phyloP scores from a whole-genome alignment of 1,139 yeast species.

The Blastobotrys buckinghamii region DNA sequence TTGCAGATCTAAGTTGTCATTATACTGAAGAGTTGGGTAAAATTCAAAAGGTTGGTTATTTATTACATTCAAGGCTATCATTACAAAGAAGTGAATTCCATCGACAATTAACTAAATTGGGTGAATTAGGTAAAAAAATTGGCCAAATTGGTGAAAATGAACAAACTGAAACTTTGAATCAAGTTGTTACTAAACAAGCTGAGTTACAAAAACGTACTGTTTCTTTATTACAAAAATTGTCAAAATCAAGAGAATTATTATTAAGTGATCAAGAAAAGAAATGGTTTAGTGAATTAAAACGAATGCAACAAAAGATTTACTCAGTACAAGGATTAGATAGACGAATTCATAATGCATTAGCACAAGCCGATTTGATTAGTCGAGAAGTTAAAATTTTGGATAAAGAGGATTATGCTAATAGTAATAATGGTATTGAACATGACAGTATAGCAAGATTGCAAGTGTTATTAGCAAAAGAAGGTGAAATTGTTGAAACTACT shows the following conservation, averaged over 20 bases:
- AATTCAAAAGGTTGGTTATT: conserved; percentile 30
- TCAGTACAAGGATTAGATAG: conserved; percentile 20
- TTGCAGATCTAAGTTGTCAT: conserved; percentile 27
- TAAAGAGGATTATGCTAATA: background rate
- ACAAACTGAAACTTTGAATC: conserved; percentile 11
- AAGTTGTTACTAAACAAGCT: conserved; percentile 30
- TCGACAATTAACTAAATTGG: conserved; percentile 34
- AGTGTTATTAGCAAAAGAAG: conserved; percentile 14
- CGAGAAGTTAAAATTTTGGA: conserved; percentile 11
- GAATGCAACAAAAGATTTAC: conserved; percentile 21
- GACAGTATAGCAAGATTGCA: conserved; percentile 14
- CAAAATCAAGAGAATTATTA: conserved; percentile 27
- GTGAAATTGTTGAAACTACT: conserved; percentile 15
- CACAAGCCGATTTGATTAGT: conserved; percentile 15
- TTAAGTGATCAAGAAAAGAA: conserved; percentile 38
- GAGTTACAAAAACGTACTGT: conserved; percentile 32
- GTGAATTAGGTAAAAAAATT: conserved; percentile 22
- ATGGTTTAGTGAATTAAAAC: conserved; percentile 43
- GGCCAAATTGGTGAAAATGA: conserved; percentile 22
- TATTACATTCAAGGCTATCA: conserved; percentile 29
- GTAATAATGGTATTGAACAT: conserved; percentile 3
- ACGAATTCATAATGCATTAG: conserved; percentile 19
- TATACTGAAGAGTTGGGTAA: conserved; percentile 24
- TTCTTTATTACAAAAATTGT: conserved; percentile 28
- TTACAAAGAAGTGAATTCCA: conserved; percentile 34